Conservation (phyloP, 2,329 filamentous ascomycete genomes). For the Tolypocladium sp. region DNA sequence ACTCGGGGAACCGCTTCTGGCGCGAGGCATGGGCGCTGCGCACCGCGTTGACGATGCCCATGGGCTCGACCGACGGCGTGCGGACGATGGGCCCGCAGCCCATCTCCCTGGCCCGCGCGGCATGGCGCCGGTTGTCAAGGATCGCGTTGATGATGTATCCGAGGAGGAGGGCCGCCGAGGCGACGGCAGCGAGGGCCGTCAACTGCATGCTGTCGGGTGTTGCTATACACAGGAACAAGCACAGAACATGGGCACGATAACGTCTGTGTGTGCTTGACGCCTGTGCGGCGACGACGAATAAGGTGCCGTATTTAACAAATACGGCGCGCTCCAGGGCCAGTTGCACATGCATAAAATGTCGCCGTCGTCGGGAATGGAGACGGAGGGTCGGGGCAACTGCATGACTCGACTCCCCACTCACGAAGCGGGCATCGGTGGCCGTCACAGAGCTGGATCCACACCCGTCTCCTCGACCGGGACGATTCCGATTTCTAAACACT, state of each 20-base stretch:
- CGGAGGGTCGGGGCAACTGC: background rate
- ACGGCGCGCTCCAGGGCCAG: background rate
- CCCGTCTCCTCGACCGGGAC: background rate
- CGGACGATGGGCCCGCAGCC: constrained; percentile 8
- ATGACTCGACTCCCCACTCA: background rate
- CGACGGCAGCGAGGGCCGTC: background rate
- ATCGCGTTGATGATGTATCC: constrained; percentile 5
- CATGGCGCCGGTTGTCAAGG: constrained; percentile 1
- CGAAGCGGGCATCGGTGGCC: background rate
- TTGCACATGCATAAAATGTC: background rate
- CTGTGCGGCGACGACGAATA: background rate
- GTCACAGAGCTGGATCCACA: background rate
- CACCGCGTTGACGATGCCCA: constrained; percentile 6
- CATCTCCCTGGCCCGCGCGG: constrained; percentile 5
- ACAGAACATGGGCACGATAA: too few species aligned
- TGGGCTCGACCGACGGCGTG: constrained; percentile 6
- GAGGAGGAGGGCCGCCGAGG: constrained; percentile 3
- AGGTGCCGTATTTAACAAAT: background rate
- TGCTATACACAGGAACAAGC: too few species aligned
- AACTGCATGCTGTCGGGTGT: background rate
- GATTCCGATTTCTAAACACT: background rate
- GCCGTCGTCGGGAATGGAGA: background rate
- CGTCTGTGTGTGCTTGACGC: background rate
- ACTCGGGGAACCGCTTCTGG: constrained; percentile 9
- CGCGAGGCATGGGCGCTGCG: constrained; percentile 6